Evolutionary conservation across 179 eudicot species (phyloP), one percentile per base, ranked within the genome.

Genomic region (Camellia oleifera): DNA sequence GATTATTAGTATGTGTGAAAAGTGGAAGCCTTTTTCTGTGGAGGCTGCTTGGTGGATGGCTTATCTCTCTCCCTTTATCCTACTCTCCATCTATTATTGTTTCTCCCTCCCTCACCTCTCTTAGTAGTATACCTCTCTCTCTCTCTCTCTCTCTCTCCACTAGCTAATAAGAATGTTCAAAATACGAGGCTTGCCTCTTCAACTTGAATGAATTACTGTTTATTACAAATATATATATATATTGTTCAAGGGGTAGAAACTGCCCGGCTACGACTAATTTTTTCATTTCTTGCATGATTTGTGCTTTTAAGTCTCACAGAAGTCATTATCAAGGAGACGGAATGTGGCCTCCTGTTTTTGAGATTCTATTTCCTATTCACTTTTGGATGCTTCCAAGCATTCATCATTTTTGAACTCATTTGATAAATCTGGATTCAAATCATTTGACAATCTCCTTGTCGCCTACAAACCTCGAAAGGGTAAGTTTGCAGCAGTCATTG

Each of bases 391-490:
- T 9, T 78, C 92, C n/a, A 84, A 91, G 82, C 89, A 96, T 73
- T 87, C 89, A 32, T 80, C 90, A 4, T 96, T 96, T 53, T 52
- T 96, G 64, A 83, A 85, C 20, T 86, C 93, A 9, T 87, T 96
- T 10, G 93, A 92, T 62, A 92, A 87, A 82, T 82, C 89, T 1
- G 92, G 91, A 65, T 92, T 89, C 81, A 90, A 84, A 74, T 90
- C 97, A 57, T 69, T 67, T 5, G 88, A 90, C 69, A 79, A 81
- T 70, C 83, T 94, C 77, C 79, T 96, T 84, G 45, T 95, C 56
- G 99, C 99, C 5, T 96, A 92, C 86, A 96, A 96, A 78, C 97
- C 97, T 3, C 88, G 89, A n/a, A 94, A 77, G 84, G 90, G 87
- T 64, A 96, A 87, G 89, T 94, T 88, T 79, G 93, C 97, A 4